Base-by-base conservation (phyloP, 2,329 filamentous ascomycete genomes). In the Colletotrichum sp. region DNA sequence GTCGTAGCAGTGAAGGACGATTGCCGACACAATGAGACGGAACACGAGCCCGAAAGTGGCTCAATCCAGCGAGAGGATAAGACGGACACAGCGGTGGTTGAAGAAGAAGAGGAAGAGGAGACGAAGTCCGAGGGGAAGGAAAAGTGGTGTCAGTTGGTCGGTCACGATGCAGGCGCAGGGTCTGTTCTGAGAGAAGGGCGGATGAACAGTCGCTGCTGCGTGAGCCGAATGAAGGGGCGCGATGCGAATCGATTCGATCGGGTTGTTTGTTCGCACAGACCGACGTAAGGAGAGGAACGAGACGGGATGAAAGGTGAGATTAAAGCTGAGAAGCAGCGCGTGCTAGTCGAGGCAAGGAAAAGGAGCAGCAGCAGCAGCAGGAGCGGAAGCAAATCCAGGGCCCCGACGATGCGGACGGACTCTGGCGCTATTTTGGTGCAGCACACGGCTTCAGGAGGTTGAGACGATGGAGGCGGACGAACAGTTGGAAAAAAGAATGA, bases 361-460 rank as follows among this genome's bases (percentile, higher is more conserved):
- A 64, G 28, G 28, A 32, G 21, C 32, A 43, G 14, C 18, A 68
- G 43, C n/a, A 48, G 43, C 18, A 68, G 43, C n/a, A 52, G 43
- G 10, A 52, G 43, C 43, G 43, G 43, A 10, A 48, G 43, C 43
- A 39, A 39, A 66, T 64, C 64, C 64, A 69, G 48, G 65, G 64
- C 61, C 64, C 48, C 48, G 32, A 63, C n/a, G 52, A 36, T 48
- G 74, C 70, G 74, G 28, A 73, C 70, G 70, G 74, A 74, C 65
- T n/a, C 21, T 65, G 74, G 64, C 64, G 74, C 65, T 76, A 66
- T 76, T 69, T 76, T 65, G 74, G 74, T 63, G 69, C 72, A 36
- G 69, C 43, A 64, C 69, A 75, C 73, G 73, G 73, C 70, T 64
- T 52, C 57, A 73, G 14, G 43, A 75, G 73, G 70, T 74, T 76